Percentiles rank a stretch among this genome's conserved stretches.
These are phyloP conservation scores for Starmerella bombi DNA, from an alignment of 805 yeast species.

Conservation along the genomic window DNA sequence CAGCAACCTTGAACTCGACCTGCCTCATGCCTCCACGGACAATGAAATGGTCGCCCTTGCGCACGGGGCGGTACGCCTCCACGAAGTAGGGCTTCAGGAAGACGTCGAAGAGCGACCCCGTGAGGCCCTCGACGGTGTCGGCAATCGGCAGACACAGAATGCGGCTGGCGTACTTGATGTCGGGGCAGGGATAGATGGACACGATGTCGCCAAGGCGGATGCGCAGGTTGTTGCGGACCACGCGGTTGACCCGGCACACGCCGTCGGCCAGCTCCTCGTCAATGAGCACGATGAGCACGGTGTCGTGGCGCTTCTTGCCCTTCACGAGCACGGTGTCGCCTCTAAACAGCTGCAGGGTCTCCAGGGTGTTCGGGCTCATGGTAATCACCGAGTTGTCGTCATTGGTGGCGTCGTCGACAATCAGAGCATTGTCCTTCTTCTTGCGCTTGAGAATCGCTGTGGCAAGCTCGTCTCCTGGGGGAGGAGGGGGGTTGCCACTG, in stretches of 20 bases:
- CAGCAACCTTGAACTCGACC: conserved; percentile 96
- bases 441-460: conserved; percentile 94
- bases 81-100: conserved; percentile 95
- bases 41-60: conserved; percentile 91
- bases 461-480: conserved; percentile 54
- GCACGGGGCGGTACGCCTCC: conserved; percentile 96
- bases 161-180: conserved; percentile 90
- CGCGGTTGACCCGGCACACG: conserved; percentile 84
- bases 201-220: conserved; percentile 89
- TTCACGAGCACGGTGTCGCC: conserved; percentile 96
- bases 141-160: conserved; percentile 94
- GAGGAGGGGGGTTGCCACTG: conserved; percentile 26
- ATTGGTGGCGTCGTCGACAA: conserved; percentile 93
- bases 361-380: conserved; percentile 92
- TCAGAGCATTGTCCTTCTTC: conserved; percentile 90
- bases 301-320: conserved; percentile 96
- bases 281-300: conserved; percentile 86
- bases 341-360: conserved; percentile 80
- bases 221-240: conserved; percentile 87
- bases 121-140: conserved; percentile 94
- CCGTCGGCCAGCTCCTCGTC: conserved; percentile 97
- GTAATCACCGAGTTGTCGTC: conserved; percentile 94
- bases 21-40: conserved; percentile 99
- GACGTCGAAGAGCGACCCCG: conserved; percentile 92
- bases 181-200: conserved; percentile 90